Evolutionary conservation across 352 stramenopile genomes (phyloP).

Genomic region (Globisporangium splendens): DNA sequence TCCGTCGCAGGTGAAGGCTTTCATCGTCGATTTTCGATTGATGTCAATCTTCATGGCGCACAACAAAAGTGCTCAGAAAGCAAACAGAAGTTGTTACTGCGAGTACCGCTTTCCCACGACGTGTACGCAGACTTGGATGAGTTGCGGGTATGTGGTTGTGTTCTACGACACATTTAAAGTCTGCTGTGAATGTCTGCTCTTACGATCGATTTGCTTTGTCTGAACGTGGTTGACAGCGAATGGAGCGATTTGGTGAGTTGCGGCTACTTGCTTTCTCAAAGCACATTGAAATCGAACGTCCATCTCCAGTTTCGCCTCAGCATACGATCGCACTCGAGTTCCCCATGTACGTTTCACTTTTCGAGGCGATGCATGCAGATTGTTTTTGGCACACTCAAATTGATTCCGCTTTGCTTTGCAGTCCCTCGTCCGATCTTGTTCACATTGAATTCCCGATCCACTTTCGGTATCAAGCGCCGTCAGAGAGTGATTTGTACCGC

Average conservation of each 20-base stretch:
- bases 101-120: conserved; percentile 32
- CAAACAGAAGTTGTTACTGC: conserved; percentile 31
- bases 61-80: conserved; percentile 8
- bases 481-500: conserved; percentile 31
- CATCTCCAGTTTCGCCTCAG: conserved; percentile 45
- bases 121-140: conserved; percentile 57
- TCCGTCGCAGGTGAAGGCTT: conserved; percentile 38
- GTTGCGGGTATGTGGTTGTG: conserved; percentile 27
- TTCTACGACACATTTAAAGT: background rate
- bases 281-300: conserved; percentile 66
- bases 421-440: background rate
- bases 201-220: background rate
- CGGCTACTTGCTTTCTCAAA: conserved; percentile 41
- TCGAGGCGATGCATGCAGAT: background rate
- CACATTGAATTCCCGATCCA: conserved; percentile 52
- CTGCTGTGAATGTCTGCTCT: background rate
- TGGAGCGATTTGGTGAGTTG: conserved; percentile 51
- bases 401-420: background rate
- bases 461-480: conserved; percentile 59
- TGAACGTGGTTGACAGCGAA: conserved; percentile 24
- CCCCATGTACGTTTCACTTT: conserved; percentile 24
- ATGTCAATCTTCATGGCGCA: conserved; percentile 21
- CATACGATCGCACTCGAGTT: conserved; percentile 49
- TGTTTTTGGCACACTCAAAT: background rate
- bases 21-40: conserved; percentile 34